Evolutionary conservation across 208 protist genomes (phyloP).

Genomic region (Balamuthia mandrillaris): DNA sequence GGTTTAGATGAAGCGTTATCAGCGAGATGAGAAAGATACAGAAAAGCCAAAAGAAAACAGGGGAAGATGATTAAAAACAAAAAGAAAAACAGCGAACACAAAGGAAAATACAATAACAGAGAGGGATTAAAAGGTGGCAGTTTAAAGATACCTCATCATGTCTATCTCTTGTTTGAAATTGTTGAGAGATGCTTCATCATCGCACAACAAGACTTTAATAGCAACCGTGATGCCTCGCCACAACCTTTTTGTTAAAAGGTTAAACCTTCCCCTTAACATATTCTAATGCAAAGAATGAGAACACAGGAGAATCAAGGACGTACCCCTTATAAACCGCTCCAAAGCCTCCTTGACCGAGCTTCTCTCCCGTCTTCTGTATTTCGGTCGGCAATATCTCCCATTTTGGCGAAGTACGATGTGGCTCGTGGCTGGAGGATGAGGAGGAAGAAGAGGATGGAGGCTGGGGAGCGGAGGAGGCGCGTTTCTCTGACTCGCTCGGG

Average conservation of each 20-base stretch:
- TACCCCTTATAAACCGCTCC: conserved; percentile 9
- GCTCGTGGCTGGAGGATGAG: too few species aligned
- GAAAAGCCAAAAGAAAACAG: background rate
- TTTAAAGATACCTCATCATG: background rate
- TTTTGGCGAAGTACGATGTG: too few species aligned
- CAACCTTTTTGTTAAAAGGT: background rate
- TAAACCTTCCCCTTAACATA: too few species aligned
- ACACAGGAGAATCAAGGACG: background rate
- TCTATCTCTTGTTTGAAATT: conserved; percentile 18
- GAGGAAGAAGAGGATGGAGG: too few species aligned
- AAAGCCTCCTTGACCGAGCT: background rate
- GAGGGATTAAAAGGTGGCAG: background rate
- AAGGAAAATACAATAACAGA: background rate
- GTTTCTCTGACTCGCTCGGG: too few species aligned
- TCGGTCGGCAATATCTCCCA: background rate
- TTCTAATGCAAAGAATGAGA: background rate
- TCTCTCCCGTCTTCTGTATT: background rate
- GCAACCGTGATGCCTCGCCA: conserved; percentile 18
- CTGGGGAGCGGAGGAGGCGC: too few species aligned
- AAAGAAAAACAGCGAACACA: background rate
- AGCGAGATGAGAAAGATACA: too few species aligned
- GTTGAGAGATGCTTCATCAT: background rate
- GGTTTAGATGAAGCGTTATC: too few species aligned
- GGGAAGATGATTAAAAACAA: background rate
- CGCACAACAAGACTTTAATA: background rate